These are phyloP conservation scores for Ambrosiella beaveri DNA, from an alignment of 2,329 filamentous ascomycete genomes.

Conservation along the genomic window DNA sequence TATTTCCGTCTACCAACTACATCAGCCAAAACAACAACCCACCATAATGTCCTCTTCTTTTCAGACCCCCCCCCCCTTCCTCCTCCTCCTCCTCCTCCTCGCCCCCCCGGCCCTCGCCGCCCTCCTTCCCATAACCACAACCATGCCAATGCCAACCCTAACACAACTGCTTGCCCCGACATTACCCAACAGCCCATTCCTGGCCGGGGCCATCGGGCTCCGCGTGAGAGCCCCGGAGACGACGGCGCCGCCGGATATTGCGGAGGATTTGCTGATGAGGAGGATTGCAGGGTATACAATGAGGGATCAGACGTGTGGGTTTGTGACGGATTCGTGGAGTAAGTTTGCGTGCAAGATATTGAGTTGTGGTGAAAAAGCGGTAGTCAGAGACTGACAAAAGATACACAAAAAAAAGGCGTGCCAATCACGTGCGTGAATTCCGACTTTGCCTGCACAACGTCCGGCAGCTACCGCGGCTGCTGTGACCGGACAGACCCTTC, in stretches of 20 bases:
- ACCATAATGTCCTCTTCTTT: neutral
- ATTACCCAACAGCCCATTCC: no score
- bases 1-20: neutral
- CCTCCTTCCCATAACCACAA: no score
- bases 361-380: neutral
- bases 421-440: constrained; percentile 13
- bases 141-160: constrained; percentile 15
- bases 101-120: constrained; percentile 16
- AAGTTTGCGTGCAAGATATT: constrained; percentile 13
- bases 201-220: constrained; percentile 2
- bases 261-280: constrained; percentile 18
- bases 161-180: no score
- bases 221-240: constrained; percentile 19
- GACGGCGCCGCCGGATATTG: constrained; percentile 19
- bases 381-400: neutral
- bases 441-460: constrained; percentile 18
- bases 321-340: constrained; percentile 17
- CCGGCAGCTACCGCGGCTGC: constrained; percentile 19
- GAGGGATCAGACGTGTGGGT: constrained; percentile 20
- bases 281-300: constrained; percentile 19
- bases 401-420: constrained; percentile 4
- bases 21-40: neutral
- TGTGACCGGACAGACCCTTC: constrained; percentile 16
- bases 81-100: neutral
- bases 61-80: no score